phyloP scores from a whole-genome alignment of 78 protist species.

The Dictyostelium capitatum region DNA sequence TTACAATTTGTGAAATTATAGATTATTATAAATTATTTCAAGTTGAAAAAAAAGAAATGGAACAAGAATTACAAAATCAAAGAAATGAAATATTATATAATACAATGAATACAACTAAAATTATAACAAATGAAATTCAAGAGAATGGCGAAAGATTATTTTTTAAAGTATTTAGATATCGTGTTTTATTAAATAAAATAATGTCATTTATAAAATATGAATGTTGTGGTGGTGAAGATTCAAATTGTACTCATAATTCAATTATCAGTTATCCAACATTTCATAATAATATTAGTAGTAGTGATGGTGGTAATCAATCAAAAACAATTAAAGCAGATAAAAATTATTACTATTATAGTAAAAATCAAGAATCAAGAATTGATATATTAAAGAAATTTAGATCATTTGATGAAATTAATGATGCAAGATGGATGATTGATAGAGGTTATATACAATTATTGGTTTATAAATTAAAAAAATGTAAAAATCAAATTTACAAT shows the following conservation, averaged over 20 bases:
- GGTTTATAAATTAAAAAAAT: background rate
- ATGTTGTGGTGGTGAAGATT: background rate
- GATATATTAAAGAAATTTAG: background rate
- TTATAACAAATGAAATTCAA: too few relatives aligned
- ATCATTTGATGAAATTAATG: background rate
- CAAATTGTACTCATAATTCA: background rate
- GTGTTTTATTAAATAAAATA: background rate
- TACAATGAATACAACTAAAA: too few relatives aligned
- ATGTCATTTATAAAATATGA: background rate
- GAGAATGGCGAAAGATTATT: background rate
- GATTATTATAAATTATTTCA: background rate
- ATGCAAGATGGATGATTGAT: background rate
- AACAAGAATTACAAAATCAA: background rate
- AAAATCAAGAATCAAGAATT: background rate
- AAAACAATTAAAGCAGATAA: too few relatives aligned
- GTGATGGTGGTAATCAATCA: too few relatives aligned
- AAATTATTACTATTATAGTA: background rate
- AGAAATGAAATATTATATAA: too few relatives aligned
- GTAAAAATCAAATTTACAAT: background rate
- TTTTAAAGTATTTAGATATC: slow-evolving; percentile 7
- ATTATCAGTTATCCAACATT: too few relatives aligned
- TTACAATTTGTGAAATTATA: background rate
- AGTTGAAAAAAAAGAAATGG: background rate
- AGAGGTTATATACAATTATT: background rate
- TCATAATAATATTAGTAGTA: too few relatives aligned